These are phyloP conservation scores for Polygonum maritimum DNA, from an alignment of 148 eudicot genomes.

Conservation along the genomic window DNA sequence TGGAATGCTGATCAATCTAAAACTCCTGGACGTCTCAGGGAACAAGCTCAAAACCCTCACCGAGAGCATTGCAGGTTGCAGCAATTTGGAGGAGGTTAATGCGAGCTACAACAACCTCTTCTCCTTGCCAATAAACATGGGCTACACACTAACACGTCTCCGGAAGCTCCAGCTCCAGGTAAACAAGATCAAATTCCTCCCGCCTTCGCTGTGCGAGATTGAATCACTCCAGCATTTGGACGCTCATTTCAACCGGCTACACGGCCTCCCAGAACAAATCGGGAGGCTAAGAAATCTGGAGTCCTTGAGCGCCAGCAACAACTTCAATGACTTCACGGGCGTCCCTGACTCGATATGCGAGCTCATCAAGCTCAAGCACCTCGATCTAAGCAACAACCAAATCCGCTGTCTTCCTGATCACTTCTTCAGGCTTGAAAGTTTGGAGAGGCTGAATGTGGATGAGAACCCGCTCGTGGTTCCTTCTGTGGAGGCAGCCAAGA, in stretches of 20 bases:
- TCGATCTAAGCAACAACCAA: slow-evolving; percentile 90
- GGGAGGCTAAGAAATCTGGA: slow-evolving; percentile 67
- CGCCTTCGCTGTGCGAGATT: slow-evolving; percentile 82
- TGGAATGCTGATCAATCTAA: slow-evolving; percentile 33
- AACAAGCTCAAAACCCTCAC: slow-evolving; percentile 37
- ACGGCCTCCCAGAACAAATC: slow-evolving; percentile 53
- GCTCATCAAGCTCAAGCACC: slow-evolving; percentile 58
- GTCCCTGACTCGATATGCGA: slow-evolving; percentile 67
- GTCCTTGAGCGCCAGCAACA: slow-evolving; percentile 58
- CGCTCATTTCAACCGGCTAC: slow-evolving; percentile 83
- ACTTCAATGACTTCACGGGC: slow-evolving; percentile 74
- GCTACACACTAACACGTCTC: slow-evolving; percentile 54
- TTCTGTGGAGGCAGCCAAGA: slow-evolving; percentile 48
- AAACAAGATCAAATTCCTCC: slow-evolving; percentile 83
- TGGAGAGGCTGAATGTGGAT: slow-evolving; percentile 63
- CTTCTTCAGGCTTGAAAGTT: slow-evolving; percentile 60
- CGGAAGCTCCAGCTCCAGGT: slow-evolving; percentile 43
- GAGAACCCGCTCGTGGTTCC: slow-evolving; percentile 78
- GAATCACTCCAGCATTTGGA: slow-evolving; percentile 56
- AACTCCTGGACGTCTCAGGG: slow-evolving; percentile 32
- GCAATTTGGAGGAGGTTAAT: slow-evolving; percentile 65
- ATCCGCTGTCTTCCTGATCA: slow-evolving; percentile 65
- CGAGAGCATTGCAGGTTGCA: slow-evolving; percentile 33
- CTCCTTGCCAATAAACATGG: slow-evolving; percentile 80
- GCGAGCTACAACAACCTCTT: slow-evolving; percentile 72